Conservation (phyloP, 1,284 basidiomycete species). For the Pyrrhoderma lamaoense region DNA sequence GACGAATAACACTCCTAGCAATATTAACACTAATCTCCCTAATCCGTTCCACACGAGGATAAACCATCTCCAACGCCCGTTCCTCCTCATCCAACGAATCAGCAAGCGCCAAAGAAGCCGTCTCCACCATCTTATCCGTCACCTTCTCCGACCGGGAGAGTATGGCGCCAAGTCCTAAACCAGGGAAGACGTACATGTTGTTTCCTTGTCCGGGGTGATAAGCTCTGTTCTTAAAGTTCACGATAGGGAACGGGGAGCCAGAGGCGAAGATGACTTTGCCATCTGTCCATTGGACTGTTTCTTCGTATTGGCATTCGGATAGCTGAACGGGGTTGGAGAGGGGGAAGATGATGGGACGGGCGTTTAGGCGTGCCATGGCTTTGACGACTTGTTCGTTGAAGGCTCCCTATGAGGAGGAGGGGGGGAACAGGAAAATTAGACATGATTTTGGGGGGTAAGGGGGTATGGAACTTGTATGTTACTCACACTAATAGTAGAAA, state of each 20-base stretch:
- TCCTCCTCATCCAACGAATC: slow-evolving; percentile 73
- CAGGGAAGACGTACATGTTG: slow-evolving; percentile 81
- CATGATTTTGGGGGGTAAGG: neutral
- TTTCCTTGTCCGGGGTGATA: slow-evolving; percentile 87
- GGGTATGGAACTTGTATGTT: slow-evolving; percentile 10
- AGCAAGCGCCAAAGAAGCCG: slow-evolving; percentile 70
- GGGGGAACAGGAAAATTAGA: too few species aligned
- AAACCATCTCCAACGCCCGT: slow-evolving; percentile 54
- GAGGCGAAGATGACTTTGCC: slow-evolving; percentile 82
- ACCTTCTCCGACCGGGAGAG: slow-evolving; percentile 58
- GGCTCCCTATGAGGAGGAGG: slow-evolving; percentile 51
- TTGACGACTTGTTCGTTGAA: slow-evolving; percentile 74
- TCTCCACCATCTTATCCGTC: slow-evolving; percentile 78
- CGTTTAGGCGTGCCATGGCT: slow-evolving; percentile 80
- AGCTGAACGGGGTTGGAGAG: slow-evolving; percentile 89
- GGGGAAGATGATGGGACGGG: slow-evolving; percentile 90
- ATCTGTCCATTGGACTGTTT: slow-evolving; percentile 71
- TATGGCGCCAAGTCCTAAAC: slow-evolving; percentile 76
- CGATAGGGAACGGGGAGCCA: slow-evolving; percentile 81
- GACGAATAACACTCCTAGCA: slow-evolving; percentile 65
- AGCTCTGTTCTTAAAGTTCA: slow-evolving; percentile 49
- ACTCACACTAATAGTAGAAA: slow-evolving; percentile 73
- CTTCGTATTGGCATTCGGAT: slow-evolving; percentile 80
- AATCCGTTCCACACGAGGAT: slow-evolving; percentile 74
- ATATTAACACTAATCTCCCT: slow-evolving; percentile 77